Evolutionary conservation across 2,329 filamentous ascomycete genomes (phyloP).

Genomic region (Fusarium pseudograminearum): DNA sequence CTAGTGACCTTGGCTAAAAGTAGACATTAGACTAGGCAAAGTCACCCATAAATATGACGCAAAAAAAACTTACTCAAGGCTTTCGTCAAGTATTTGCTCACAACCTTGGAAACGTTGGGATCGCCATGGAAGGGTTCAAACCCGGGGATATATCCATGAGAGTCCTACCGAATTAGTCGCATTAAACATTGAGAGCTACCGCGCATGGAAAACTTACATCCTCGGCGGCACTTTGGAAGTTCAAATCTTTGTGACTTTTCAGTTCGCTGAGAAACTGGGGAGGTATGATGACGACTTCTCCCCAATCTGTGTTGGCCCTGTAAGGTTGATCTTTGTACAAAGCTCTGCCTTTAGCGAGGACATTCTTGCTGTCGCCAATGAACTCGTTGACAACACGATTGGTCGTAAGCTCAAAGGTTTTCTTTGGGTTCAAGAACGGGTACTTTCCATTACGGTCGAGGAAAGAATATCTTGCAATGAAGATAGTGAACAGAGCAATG

Average conservation of each 20-base stretch:
- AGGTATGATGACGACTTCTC: neutral
- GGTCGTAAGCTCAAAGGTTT: neutral
- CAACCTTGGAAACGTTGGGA: neutral
- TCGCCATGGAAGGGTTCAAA: neutral
- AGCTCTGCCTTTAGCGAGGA: neutral
- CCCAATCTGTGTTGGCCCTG: neutral
- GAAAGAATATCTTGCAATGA: neutral
- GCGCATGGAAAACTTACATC: neutral
- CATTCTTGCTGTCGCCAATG: neutral
- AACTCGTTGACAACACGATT: neutral
- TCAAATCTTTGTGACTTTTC: neutral
- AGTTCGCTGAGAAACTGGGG: neutral
- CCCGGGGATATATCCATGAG: conserved; percentile 1
- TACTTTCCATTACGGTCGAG: conserved; percentile 24
- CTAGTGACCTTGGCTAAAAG: neutral
- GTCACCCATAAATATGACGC: neutral
- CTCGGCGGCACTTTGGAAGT: neutral
- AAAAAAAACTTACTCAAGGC: neutral
- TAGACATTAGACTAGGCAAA: neutral
- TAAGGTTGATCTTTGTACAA: neutral
- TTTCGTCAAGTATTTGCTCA: conserved; percentile 5
- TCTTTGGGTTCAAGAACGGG: neutral
- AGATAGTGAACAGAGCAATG: neutral
- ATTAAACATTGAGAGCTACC: neutral
- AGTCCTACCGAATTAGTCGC: conserved; percentile 1